Evolutionary conservation across 225 moss, liverwort and hornwort genomes (phyloP).

Genomic region (Straminergon stramineum): DNA sequence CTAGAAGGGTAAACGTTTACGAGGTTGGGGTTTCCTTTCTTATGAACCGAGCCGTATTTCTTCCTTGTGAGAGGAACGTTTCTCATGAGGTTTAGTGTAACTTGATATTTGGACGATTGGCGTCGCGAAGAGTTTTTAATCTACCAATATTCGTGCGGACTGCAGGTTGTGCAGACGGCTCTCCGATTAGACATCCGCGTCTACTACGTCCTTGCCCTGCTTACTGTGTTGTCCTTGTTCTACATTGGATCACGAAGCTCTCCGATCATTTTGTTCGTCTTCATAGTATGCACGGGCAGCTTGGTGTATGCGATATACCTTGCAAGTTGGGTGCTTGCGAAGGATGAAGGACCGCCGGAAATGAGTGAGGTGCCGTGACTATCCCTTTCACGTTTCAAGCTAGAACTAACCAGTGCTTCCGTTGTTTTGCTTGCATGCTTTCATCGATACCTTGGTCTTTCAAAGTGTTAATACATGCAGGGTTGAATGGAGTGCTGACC

Average conservation of each 20-base stretch:
- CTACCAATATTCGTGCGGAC: not conserved
- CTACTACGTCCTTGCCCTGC: conserved; percentile 54
- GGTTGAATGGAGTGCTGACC: not conserved
- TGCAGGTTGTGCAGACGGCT: conserved; percentile 77
- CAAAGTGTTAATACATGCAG: not conserved
- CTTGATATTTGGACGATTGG: not conserved
- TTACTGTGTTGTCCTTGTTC: conserved; percentile 54
- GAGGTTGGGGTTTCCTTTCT: not conserved
- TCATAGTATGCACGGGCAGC: conserved; percentile 55
- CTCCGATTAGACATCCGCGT: conserved; percentile 64
- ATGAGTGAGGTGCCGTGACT: conserved; percentile 63
- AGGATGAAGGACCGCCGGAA: conserved; percentile 94
- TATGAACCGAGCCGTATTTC: not conserved
- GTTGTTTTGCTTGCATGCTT: not conserved
- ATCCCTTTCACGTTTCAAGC: not conserved
- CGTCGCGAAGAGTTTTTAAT: not conserved
- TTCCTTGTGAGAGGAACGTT: not conserved
- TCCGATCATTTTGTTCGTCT: conserved; percentile 81
- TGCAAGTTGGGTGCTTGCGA: conserved; percentile 80
- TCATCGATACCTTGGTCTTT: not conserved
- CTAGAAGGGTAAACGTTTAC: not conserved
- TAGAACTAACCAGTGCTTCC: not conserved
- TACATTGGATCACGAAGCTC: conserved; percentile 69
- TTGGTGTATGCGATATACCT: conserved; percentile 74
- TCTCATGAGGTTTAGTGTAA: not conserved